Conservation (phyloP, 2,329 filamentous ascomycete genomes). For the Hortaea sp. region DNA sequence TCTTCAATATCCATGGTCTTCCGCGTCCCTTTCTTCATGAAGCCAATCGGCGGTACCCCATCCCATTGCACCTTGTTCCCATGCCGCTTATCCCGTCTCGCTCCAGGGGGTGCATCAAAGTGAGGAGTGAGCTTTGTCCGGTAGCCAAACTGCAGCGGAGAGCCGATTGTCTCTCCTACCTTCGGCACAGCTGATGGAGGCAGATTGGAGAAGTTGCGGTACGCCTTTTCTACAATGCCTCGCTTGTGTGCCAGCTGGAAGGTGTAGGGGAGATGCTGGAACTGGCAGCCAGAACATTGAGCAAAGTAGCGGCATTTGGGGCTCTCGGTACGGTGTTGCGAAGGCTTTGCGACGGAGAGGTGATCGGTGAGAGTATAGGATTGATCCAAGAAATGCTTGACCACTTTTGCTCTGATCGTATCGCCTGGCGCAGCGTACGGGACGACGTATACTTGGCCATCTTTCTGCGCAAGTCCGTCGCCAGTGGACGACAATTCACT, state of each 20-base stretch:
- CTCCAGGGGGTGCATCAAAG: constrained; percentile 65
- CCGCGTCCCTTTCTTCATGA: constrained; percentile 74
- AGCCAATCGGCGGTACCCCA: constrained; percentile 71
- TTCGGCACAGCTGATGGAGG: constrained; percentile 63
- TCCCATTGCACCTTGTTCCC: constrained; percentile 49
- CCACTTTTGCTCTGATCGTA: constrained; percentile 64
- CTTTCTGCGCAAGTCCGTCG: constrained; percentile 69
- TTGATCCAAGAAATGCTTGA: constrained; percentile 56
- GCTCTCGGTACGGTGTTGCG: constrained; percentile 64
- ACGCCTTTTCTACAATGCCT: constrained; percentile 82
- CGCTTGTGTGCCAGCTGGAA: constrained; percentile 81
- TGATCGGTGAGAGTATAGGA: constrained; percentile 74
- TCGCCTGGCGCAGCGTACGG: constrained; percentile 87
- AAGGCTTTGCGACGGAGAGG: constrained; percentile 63
- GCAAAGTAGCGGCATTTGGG: constrained; percentile 79
- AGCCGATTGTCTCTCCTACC: constrained; percentile 77
- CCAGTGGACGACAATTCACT: constrained; percentile 79
- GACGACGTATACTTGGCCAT: constrained; percentile 69
- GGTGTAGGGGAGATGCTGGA: constrained; percentile 88
- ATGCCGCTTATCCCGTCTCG: constrained; percentile 38
- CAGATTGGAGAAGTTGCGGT: constrained; percentile 79
- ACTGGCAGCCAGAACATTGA: constrained; percentile 83
- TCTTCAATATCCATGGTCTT: constrained; percentile 90
- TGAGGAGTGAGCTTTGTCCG: constrained; percentile 95
- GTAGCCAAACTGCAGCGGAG: constrained; percentile 85